Base-by-base conservation (phyloP, 1,284 basidiomycete genomes). In the Puccinia triticina region DNA sequence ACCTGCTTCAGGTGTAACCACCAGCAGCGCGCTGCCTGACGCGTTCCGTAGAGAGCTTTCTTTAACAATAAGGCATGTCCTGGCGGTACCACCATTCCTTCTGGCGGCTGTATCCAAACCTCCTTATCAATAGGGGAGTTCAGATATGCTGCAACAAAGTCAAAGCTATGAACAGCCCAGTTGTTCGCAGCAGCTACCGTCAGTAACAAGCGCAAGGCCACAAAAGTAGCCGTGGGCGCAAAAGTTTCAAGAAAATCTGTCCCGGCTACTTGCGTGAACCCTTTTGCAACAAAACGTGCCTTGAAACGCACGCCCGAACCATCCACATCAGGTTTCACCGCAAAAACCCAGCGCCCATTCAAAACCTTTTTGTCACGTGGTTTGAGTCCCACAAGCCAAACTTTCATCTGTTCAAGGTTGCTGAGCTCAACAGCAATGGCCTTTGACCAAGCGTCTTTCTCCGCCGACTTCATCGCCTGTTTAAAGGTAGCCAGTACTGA, bases 311-410 rank as follows among this genome's bases (percentile, higher is more conserved):
- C 23, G 1, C 21, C 50, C 10, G n/a, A 32, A 11, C 40, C 37
- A 29, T 26, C 48, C 3, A n/a, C 10, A 32, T 7, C 43, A 10
- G 37, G n/a, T 75, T 83, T 83, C 23, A 64, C n/a, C 14, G 77
- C 23, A 74, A 80, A 77, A 37, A 83, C 74, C 83, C 79, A 77
- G 2, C 79, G n/a, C 16, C 43, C 18, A 50, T 77, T 73, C 0
- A 73, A 48, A 14, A 48, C 46, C 1, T 0, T 18, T 43, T 48
- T 29, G 26, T 40, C 69, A 0, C 2, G 1, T 0, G 78, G 78
- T 26, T 26, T 0, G 1, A 16, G 2, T 14, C 8, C 16, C 2
- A 61, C 11, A 8, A 59, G 16, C 67, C 67, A 80, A 4, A 80
- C 78, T 21, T 29, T 57, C 78, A 80, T 80, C 18, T 3, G 12